Conservation (phyloP, 352 stramenopile genomes). For the Blastocystis sp. region DNA sequence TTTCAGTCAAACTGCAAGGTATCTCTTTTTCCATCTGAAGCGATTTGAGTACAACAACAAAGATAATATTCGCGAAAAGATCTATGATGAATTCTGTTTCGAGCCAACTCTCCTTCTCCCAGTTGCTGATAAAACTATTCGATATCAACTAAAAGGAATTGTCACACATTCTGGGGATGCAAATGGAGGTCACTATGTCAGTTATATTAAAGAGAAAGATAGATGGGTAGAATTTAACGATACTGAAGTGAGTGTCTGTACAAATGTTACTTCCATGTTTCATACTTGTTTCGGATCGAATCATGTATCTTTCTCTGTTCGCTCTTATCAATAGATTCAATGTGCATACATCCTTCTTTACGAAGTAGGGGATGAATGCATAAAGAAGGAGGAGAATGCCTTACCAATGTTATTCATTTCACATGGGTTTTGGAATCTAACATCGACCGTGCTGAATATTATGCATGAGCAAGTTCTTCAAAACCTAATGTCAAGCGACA, state of each 20-base stretch:
- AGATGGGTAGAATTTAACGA: neutral
- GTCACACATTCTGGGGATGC: slow-evolving; percentile 64
- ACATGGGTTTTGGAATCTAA: neutral
- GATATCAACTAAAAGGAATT: slow-evolving; percentile 60
- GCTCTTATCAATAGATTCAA: neutral
- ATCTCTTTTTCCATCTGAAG: slow-evolving; percentile 66
- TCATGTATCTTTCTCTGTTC: neutral
- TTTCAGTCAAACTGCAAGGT: slow-evolving; percentile 58
- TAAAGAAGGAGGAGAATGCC: neutral
- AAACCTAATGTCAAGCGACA: neutral
- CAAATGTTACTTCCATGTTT: neutral
- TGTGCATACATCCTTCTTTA: neutral
- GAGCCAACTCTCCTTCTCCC: slow-evolving; percentile 61
- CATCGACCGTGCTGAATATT: neutral
- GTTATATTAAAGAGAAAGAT: neutral
- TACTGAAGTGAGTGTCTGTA: neutral
- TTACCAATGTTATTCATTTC: neutral
- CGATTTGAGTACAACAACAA: slow-evolving; percentile 66
- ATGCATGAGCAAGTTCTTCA: neutral
- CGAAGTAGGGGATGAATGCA: neutral
- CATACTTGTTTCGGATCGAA: neutral
- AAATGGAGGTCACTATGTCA: slow-evolving; percentile 63
- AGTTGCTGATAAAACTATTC: slow-evolving; percentile 52
- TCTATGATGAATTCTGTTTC: slow-evolving; percentile 67
- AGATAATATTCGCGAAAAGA: slow-evolving; percentile 65